Conservation (phyloP, 2,329 filamentous ascomycete species). For the Aspergillus proliferans region DNA sequence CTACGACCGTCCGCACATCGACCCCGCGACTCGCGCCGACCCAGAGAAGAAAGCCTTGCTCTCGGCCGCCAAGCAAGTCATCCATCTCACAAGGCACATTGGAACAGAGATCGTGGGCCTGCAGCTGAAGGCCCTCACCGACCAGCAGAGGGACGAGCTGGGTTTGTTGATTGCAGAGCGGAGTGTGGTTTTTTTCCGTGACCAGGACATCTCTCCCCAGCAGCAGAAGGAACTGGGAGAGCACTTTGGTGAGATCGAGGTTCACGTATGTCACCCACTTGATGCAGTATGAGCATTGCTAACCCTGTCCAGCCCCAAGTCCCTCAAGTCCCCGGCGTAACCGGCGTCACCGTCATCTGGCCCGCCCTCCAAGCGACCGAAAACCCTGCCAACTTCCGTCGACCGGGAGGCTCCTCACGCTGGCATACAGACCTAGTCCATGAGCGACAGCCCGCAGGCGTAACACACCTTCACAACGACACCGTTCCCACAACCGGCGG, state of each 20-base stretch:
- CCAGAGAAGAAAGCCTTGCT: conserved; percentile 57
- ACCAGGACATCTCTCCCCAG: conserved; percentile 56
- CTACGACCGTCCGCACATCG: conserved; percentile 50
- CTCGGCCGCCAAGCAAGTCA: conserved; percentile 57
- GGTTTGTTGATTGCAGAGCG: conserved; percentile 58
- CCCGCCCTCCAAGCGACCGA: conserved; percentile 62
- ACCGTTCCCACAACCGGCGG: conserved; percentile 60
- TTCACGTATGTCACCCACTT: conserved; percentile 50
- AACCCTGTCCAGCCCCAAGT: conserved; percentile 54
- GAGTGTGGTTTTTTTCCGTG: conserved; percentile 61
- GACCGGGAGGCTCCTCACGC: conserved; percentile 59
- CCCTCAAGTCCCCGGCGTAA: conserved; percentile 61
- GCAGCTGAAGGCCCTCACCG: conserved; percentile 56
- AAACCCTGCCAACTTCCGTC: conserved; percentile 54
- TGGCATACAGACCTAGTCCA: conserved; percentile 70
- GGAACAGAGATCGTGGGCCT: conserved; percentile 60
- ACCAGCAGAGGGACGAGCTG: conserved; percentile 56
- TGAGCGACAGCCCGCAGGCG: conserved; percentile 63
- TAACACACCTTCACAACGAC: conserved; percentile 66
- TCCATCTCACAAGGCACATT: conserved; percentile 56
- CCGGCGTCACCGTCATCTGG: conserved; percentile 64
- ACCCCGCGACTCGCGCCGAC: conserved; percentile 60
- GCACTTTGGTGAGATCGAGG: conserved; percentile 59
- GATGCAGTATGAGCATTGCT: not conserved
- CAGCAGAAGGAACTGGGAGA: conserved; percentile 59